Evolutionary conservation across 208 protist genomes (phyloP), one percentile per base, ranked within the genome.

Genomic region (Crithidia expoeki): DNA sequence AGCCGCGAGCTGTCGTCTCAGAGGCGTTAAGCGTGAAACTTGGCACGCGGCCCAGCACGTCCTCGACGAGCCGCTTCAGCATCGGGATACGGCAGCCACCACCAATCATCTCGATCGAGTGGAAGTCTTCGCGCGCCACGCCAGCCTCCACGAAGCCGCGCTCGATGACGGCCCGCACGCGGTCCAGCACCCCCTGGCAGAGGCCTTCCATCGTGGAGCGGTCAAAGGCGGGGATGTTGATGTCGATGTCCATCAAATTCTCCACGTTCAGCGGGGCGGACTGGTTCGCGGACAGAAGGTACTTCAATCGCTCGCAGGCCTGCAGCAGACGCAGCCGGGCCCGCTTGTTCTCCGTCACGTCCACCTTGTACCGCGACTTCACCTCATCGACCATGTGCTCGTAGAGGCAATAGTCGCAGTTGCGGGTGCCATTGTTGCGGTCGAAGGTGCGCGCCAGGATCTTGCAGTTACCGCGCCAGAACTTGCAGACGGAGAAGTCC

Each of bases 161-260:
- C 63, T 81, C 58, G 10, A 96, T 59, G 33, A 97, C 75, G 10
- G 5, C 53, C 40, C 81, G 68, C 27, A 96, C 72, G 56, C 81
- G 83, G 47, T 79, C 76, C 30, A 92, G 33, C 7, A 96, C 38
- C 17, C 36, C 60, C 40, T 63, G 53, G 52, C 68, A 70, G 16
- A 97, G 80, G 23, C 68, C 50, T 72, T 97, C 92, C 63, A 97
- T 79, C 46, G 84, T 92, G 28, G 73, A 63, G 44, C 92, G 89
- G 68, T 90, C 83, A 52, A 95, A 94, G 63, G 67, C 70, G 12
- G 88, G 79, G 47, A 97, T 94, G 67, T 79, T 91, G 33, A 97
- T 71, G 76, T 98, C 93, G n/a, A 92, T 86, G 59, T 98, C 94
- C 89, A 96, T 96, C 28, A 97, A 53, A 72, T 94, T 95, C 79